Conservation (phyloP, 2,329 filamentous ascomycete genomes). For the Fusarium duplospermum region DNA sequence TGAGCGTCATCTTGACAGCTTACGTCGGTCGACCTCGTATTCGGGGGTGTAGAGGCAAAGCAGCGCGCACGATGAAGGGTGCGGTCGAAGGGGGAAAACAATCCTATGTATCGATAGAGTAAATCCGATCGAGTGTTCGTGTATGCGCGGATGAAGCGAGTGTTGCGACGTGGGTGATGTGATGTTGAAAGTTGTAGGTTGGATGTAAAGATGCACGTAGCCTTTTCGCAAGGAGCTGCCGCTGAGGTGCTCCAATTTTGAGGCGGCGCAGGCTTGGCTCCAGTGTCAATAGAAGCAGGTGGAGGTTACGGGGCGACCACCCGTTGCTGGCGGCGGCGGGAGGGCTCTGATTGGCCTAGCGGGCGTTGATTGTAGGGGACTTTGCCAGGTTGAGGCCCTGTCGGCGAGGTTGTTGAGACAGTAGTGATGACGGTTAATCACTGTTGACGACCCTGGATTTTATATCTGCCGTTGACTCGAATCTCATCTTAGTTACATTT, state of each 20-base stretch:
- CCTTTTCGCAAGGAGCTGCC: constrained; percentile 43
- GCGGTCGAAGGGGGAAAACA: not conserved
- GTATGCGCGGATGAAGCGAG: constrained; percentile 34
- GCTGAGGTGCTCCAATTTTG: constrained; percentile 40
- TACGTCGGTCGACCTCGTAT: constrained; percentile 42
- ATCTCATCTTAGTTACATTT: not conserved
- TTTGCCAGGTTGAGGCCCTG: constrained; percentile 35
- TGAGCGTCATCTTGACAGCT: constrained; percentile 72
- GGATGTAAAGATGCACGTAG: constrained; percentile 45
- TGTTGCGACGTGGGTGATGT: constrained; percentile 23
- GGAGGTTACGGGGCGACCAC: constrained; percentile 30
- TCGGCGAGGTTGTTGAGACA: constrained; percentile 17
- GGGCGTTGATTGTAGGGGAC: not conserved
- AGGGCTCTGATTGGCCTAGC: constrained; percentile 12
- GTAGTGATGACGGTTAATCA: constrained; percentile 12
- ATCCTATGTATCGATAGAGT: constrained; percentile 14
- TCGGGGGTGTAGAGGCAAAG: constrained; percentile 25
- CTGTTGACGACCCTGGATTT: not conserved
- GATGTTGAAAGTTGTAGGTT: constrained; percentile 41
- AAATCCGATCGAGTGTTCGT: constrained; percentile 25
- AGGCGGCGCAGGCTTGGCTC: constrained; percentile 37
- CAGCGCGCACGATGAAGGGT: constrained; percentile 18
- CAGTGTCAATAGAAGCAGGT: constrained; percentile 25
- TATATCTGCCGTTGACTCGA: not conserved
- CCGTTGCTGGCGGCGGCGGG: constrained; percentile 17